A percentile compares a stretch with the other conserved stretches of the same genome.
phyloP scores from a whole-genome alignment of 2,329 filamentous ascomycete species.

The Cytospora piceicola region DNA sequence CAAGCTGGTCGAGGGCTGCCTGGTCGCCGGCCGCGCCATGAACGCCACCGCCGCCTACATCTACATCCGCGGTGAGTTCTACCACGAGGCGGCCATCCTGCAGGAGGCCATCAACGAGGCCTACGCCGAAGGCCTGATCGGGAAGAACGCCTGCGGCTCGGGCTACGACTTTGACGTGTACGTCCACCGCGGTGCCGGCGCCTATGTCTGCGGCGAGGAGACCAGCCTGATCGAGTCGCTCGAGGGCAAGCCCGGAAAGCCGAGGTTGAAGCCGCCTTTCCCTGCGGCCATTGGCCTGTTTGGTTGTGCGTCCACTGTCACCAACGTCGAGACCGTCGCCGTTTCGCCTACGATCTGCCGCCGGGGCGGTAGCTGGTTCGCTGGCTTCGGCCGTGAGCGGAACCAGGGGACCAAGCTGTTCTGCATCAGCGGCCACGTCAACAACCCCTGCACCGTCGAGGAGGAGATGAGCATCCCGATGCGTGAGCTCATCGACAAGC shows the following conservation, averaged over 20 bases:
- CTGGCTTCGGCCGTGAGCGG: constrained; percentile 88
- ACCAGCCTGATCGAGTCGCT: constrained; percentile 97
- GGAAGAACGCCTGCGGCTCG: constrained; percentile 96
- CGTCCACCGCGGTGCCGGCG: constrained; percentile 94
- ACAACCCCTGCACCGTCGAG: constrained; percentile 97
- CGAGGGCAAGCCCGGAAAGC: constrained; percentile 98
- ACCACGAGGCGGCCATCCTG: constrained; percentile 90
- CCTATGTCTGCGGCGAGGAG: constrained; percentile 98
- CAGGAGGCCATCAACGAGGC: constrained; percentile 97
- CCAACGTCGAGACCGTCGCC: constrained; percentile 96
- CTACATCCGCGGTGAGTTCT: constrained; percentile 98
- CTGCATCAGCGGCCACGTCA: constrained; percentile 98
- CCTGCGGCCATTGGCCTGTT: constrained; percentile 96
- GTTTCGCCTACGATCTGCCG: constrained; percentile 95
- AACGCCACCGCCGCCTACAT: constrained; percentile 99
- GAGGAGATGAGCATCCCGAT: constrained; percentile 99
- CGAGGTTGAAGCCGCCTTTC: constrained; percentile 97
- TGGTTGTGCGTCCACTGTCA: constrained; percentile 95
- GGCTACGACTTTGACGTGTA: constrained; percentile 99
- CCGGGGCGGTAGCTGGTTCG: constrained; percentile 91
- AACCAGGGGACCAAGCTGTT: constrained; percentile 98
- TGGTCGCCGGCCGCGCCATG: constrained; percentile 96
- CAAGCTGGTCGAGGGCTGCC: constrained; percentile 96
- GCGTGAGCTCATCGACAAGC: constrained; percentile 94
- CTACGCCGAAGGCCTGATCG: constrained; percentile 90